These are phyloP conservation scores for Camellia japonica DNA, from an alignment of 148 eudicot species.

Conservation along the genomic window DNA sequence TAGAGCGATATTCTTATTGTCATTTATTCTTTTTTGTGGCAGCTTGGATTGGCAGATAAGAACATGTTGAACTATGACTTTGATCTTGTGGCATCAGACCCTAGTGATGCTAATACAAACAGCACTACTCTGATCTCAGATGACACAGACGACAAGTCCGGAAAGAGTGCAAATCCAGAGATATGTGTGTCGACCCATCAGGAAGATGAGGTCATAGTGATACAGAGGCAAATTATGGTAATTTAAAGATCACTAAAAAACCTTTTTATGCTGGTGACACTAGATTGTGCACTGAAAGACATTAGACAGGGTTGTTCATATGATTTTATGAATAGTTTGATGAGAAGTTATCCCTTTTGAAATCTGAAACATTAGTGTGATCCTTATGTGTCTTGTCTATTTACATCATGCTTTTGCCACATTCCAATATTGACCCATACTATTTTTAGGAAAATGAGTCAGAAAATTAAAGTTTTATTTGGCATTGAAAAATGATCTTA, in stretches of 20 bases:
- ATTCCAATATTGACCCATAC: too few species aligned
- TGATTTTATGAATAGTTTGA: not conserved
- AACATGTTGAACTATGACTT: constrained; percentile 69
- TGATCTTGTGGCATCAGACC: constrained; percentile 76
- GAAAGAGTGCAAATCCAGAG: constrained; percentile 66
- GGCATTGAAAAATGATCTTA: too few species aligned
- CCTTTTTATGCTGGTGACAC: not conserved
- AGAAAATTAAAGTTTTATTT: too few species aligned
- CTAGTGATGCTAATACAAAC: constrained; percentile 91
- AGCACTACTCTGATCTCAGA: constrained; percentile 93
- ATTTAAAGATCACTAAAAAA: not conserved
- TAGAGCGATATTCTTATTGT: not conserved
- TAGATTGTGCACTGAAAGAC: not conserved
- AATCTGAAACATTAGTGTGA: constrained; percentile 7
- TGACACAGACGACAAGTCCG: constrained; percentile 90
- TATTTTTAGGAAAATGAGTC: too few species aligned
- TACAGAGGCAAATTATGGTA: constrained; percentile 2
- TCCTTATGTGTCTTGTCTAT: not conserved
- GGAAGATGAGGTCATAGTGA: constrained; percentile 61
- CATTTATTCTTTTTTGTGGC: constrained; percentile 27
- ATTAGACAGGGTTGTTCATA: not conserved
- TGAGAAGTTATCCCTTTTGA: not conserved
- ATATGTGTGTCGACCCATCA: constrained; percentile 40
- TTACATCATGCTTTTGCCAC: not conserved
- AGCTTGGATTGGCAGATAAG: constrained; percentile 97